Base-by-base conservation (phyloP, 2,329 filamentous ascomycete species). In the Pseudopyrenochaeta lycopersici region DNA sequence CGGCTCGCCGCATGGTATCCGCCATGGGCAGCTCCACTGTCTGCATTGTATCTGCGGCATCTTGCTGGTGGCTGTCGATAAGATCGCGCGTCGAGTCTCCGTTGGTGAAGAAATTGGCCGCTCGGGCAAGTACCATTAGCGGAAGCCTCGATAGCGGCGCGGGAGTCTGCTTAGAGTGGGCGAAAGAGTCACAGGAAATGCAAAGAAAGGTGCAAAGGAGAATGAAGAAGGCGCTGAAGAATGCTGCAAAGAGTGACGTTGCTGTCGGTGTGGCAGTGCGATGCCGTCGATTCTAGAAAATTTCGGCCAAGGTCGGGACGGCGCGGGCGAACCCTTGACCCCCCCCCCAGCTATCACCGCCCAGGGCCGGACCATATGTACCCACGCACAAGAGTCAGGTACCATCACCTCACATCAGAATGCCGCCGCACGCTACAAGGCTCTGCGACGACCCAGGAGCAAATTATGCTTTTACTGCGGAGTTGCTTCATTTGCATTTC, bases 81-180 rank as follows among this genome's bases (percentile, higher is more conserved):
- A 74, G 67, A 54, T 67, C 71, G 60, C 71, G 57, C 30, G 57
- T 61, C 32, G 67, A 43, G 54, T 67, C 71, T 60, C 65, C 63
- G 59, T 72, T 71, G 62, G 74, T 76, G 63, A 81, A 72, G 72
- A 79, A 77, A 69, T 78, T 76, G 72, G 78, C 78, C 76, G 79
- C 74, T 54, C 76, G 77, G 78, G 75, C 79, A 75, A 81, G 71
- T 71, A 81, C 78, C 80, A 81, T 82, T 71, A 74, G 77, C 66
- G 65, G 60, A 47, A 56, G 62, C 60, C 61, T 52, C 46, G 47
- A 59, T 38, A 58, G 62, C 59, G 51, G 56, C 49, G 65, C 56
- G 49, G 56, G 46, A 43, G 27, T 6, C 32, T 17, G 7, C 6
- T 11, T 4, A 48, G 35, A 45, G 14, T 53, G 39, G 15, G 49